Conservation (phyloP, 2,329 filamentous ascomycete species). For the Orbilia ellipsospora region DNA sequence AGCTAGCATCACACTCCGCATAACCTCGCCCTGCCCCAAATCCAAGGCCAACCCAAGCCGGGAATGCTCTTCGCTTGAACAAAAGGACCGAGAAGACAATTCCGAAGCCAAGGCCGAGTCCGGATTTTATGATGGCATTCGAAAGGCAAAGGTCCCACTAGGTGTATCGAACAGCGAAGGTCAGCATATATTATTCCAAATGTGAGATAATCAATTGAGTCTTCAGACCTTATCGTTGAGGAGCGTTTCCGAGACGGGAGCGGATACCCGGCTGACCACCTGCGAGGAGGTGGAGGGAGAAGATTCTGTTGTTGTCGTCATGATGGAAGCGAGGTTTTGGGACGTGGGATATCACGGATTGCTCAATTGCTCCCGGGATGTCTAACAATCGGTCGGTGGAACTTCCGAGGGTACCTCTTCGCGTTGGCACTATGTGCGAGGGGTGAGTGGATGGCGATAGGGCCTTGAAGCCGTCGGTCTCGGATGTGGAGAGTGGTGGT, state of each 20-base stretch:
- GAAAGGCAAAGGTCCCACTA: slow-evolving; percentile 99
- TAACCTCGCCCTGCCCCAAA: slow-evolving; percentile 97
- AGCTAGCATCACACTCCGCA: slow-evolving; percentile 93
- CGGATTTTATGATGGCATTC: slow-evolving; percentile 95
- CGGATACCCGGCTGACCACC: slow-evolving; percentile 75
- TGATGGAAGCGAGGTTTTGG: slow-evolving; percentile 19
- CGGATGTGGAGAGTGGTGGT: slow-evolving; percentile 12
- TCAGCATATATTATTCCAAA: slow-evolving; percentile 18
- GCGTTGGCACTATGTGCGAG: too few species aligned
- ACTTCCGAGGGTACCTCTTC: slow-evolving; percentile 11
- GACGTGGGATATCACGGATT: background rate
- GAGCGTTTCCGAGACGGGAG: slow-evolving; percentile 94
- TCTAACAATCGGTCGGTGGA: slow-evolving; percentile 19
- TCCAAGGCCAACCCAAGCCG: slow-evolving; percentile 90
- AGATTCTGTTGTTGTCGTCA: slow-evolving; percentile 45
- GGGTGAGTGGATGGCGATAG: too few species aligned
- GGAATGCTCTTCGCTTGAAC: slow-evolving; percentile 98
- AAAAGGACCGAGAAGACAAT: slow-evolving; percentile 98
- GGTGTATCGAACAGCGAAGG: slow-evolving; percentile 8
- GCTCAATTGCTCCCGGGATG: slow-evolving; percentile 6
- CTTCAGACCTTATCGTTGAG: slow-evolving; percentile 94
- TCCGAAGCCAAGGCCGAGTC: slow-evolving; percentile 94
- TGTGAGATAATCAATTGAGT: slow-evolving; percentile 9
- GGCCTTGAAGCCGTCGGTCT: too few species aligned
- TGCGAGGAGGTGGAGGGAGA: slow-evolving; percentile 67